Evolutionary conservation across 306 rosid genomes (phyloP).

Genomic region (Begonia loranthoides): DNA sequence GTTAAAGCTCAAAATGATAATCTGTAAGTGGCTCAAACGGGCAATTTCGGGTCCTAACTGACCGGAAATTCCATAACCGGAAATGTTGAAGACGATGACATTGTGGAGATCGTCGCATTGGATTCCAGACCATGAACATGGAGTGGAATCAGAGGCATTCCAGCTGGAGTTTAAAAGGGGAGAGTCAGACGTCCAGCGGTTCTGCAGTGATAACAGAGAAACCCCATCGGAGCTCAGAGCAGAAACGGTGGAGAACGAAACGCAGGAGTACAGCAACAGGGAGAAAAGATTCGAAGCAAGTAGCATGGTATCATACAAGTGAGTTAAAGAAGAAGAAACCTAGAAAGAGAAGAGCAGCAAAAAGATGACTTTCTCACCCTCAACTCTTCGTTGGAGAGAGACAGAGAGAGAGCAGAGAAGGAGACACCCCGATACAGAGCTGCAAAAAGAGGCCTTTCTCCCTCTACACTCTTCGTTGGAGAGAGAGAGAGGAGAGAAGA

Average conservation of each 20-base stretch:
- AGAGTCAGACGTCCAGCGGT: constrained; percentile 35
- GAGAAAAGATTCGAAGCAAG: constrained; percentile 14
- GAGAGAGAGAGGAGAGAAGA: too few species aligned
- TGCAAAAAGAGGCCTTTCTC: too few species aligned
- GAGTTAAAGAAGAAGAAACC: too few species aligned
- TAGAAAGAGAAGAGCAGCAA: too few species aligned
- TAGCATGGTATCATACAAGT: constrained; percentile 5
- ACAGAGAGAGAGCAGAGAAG: too few species aligned
- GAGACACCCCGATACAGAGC: too few species aligned
- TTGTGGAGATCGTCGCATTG: constrained; percentile 26
- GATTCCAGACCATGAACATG: constrained; percentile 73
- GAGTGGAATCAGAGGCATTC: constrained; percentile 46
- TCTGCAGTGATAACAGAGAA: constrained; percentile 33
- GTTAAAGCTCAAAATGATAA: constrained; percentile 22
- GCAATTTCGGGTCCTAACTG: constrained; percentile 41
- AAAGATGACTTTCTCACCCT: too few species aligned
- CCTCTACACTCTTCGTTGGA: too few species aligned
- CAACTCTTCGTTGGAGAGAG: too few species aligned
- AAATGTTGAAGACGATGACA: constrained; percentile 41
- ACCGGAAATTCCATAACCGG: constrained; percentile 33
- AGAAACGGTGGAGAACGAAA: constrained; percentile 11
- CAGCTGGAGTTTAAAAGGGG: constrained; percentile 30
- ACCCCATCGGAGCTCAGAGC: constrained; percentile 54
- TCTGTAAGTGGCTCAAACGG: constrained; percentile 24
- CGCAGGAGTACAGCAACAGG: constrained; percentile 20